Evolutionary conservation across 2,329 filamentous ascomycete genomes (phyloP).

Genomic region (Ceratocystis huliohia): DNA sequence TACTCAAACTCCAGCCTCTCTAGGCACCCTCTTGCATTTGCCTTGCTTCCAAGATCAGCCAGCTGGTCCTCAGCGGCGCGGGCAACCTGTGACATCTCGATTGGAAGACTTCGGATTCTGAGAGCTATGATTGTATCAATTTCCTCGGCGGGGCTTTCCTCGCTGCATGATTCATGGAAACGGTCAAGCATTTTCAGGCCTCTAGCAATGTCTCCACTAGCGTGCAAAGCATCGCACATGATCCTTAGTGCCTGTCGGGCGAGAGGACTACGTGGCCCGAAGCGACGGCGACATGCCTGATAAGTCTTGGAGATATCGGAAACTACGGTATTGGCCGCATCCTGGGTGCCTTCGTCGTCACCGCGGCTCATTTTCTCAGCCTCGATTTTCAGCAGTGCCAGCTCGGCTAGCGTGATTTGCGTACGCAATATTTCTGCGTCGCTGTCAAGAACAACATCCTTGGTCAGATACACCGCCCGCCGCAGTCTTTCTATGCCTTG

Average conservation of each 20-base stretch:
- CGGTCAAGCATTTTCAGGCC: conserved; percentile 5
- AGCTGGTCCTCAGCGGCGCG: not conserved
- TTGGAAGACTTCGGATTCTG: not conserved
- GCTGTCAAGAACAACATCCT: not conserved
- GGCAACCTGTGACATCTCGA: not conserved
- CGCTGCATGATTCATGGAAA: not conserved
- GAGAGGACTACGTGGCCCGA: conserved; percentile 4
- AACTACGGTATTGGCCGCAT: not conserved
- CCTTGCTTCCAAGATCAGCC: not conserved
- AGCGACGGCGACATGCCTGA: not conserved
- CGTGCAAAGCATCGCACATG: not conserved
- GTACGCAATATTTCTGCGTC: conserved; percentile 2
- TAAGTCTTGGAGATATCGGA: not conserved
- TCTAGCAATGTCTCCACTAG: not conserved
- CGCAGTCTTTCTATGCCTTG: not conserved
- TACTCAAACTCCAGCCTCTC: not conserved
- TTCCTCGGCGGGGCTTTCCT: not conserved
- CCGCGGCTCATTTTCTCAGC: not conserved
- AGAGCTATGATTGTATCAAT: not conserved
- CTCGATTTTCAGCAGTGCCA: not conserved
- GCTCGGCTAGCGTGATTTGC: conserved; percentile 1
- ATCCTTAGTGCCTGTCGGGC: not conserved
- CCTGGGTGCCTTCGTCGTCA: not conserved
- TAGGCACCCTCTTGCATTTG: not conserved
- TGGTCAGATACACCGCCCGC: not conserved